Evolutionary conservation across 495 filamentous ascomycete genomes (phyloP), one percentile per base, ranked within the genome.

Genomic region (Barbatosphaeria neglecta): DNA sequence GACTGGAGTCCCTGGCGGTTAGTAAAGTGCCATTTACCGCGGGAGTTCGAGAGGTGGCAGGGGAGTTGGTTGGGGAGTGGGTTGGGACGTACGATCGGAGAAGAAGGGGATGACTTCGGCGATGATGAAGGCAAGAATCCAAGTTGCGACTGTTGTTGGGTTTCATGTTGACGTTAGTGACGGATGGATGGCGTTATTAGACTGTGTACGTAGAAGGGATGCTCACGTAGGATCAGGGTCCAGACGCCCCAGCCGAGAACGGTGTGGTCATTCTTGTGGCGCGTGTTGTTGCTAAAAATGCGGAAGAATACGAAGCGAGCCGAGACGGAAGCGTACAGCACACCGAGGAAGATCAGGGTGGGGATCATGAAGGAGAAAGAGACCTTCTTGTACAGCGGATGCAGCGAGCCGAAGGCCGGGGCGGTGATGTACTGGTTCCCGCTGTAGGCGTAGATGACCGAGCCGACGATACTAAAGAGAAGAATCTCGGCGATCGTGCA

Each of bases 101-200:
- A 94, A 94, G 76, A 94, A 93, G 0, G 87, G 87, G 53, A 94
- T 92, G 40, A 90, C 84, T 53, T 92, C 84, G 2, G 87, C 85
- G 50, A 92, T 84, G 56, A 93, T 75, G 66, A 88, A 92, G 33
- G 86, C 87, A 7, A 77, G 28, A 31, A 87, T 58, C 87, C 87
- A 94, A 16, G 83, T 81, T 1, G 54, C 60, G 18, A 79, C 81
- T 50, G 23, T 41, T n/a, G n/a, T n/a, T n/a, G n/a, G n/a, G n/a
- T n/a, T 37, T n/a, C 4, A n/a, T 22, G 17, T 17, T 41, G n/a
- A n/a, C n/a, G n/a, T 64, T 51, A 64, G 59, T 31, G 9, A 25
- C 28, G 15, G 37, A 9, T 22, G 15, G 20, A 16, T 7, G n/a
- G n/a, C n/a, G n/a, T n/a, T n/a, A n/a, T n/a, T n/a, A n/a, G n/a